Base-by-base conservation (phyloP, 108 stramenopile species). In the Nannochloropsis gaditana region DNA sequence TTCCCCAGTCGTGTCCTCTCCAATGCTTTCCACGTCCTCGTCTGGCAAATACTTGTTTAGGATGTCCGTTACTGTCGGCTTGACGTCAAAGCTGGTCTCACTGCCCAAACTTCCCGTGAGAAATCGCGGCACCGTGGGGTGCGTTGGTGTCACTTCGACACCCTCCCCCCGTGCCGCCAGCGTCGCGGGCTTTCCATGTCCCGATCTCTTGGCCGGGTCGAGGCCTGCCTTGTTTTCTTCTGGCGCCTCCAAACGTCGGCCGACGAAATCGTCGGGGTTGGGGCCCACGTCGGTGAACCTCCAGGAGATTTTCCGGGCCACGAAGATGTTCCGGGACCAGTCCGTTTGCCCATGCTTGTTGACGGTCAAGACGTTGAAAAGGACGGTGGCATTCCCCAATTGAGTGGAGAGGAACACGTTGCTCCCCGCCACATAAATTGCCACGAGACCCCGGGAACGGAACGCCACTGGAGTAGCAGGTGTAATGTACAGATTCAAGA, bases 321-420 rank as follows among this genome's bases (percentile, higher is more conserved):
- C 59, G 6, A 73, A 73, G 59, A 73, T 73, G n/a, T 73, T 73
- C 8, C n/a, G 15, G 19, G 15, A n/a, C 59, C 59, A 73, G 59
- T 73, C 59, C 59, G 59, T 73, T n/a, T 73, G 59, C 5, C 59
- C 59, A n/a, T 73, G 59, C 59, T 73, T 73, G 59, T 73, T 73
- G 4, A 73, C 59, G 4, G 59, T 73, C 59, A 73, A 15, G 4
- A 73, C 15, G 2, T n/a, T n/a, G 59, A 6, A 73, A 73, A 73
- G 4, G 59, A n/a, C 8, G 59, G 19, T 15, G 19, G 59, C 1
- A 8, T 73, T 73, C n/a, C 59, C 59, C 15, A 73, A n/a, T n/a
- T 4, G 3, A 73, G 4, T 73, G 19, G 59, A 4, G 8, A 73
- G 59, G 15, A 73, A n/a, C 1, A 73, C 59, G 8, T 73, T 73